phyloP scores from a whole-genome alignment of 257 asterid species.

The Nemophila menziesii region DNA sequence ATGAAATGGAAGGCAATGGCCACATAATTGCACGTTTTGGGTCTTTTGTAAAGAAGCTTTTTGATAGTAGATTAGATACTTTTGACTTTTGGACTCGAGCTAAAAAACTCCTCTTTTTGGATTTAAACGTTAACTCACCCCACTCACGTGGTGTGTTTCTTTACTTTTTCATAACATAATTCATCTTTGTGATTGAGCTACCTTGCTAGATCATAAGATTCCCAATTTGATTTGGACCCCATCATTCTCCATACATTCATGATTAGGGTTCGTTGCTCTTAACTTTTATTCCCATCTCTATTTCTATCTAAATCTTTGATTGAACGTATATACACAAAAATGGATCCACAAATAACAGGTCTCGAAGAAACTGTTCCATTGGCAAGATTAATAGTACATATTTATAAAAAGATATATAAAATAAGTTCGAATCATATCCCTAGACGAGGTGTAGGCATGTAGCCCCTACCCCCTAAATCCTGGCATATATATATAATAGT shows the following conservation, averaged over 20 bases:
- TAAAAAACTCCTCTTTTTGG: conserved; percentile 71
- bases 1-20: not conserved
- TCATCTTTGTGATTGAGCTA: not conserved
- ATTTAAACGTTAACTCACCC: conserved; percentile 60
- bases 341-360: no score
- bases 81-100: conserved; percentile 56
- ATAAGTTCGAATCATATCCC: no score
- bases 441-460: no score
- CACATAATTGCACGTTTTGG: conserved; percentile 65
- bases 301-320: no score
- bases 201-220: conserved; percentile 28
- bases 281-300: conserved; percentile 9
- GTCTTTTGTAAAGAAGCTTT: conserved; percentile 50
- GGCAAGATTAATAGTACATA: no score
- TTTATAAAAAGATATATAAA: no score
- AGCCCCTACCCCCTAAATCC: no score
- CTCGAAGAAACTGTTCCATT: no score
- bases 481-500: no score
- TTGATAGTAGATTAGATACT: conserved; percentile 51
- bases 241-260: conserved; percentile 37
- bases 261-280: conserved; percentile 37
- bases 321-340: no score
- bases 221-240: conserved; percentile 46
- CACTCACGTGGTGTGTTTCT: conserved; percentile 74
- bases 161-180: conserved; percentile 17